Percentiles rank a stretch among this genome's conserved stretches.
Conservation (phyloP, 164 flowering plant species). For the Umbilicus rupestris region DNA sequence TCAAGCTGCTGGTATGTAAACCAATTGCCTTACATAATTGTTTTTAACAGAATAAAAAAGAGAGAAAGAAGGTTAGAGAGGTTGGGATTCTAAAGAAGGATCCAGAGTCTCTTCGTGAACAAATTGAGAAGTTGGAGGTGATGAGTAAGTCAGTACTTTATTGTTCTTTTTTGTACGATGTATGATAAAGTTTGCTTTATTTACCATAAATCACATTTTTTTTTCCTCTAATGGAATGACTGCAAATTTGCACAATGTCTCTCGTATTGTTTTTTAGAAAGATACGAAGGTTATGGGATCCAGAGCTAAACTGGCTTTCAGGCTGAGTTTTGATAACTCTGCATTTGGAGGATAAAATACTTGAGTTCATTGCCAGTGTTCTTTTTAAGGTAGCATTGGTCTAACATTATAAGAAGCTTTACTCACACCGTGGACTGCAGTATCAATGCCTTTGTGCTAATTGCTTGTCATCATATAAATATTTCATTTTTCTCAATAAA, state of each 20-base stretch:
- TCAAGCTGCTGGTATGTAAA: background rate
- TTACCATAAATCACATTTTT: background rate
- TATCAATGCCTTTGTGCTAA: background rate
- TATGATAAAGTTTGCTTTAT: background rate
- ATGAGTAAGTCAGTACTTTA: conserved; percentile 56
- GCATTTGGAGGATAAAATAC: background rate
- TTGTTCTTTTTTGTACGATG: background rate
- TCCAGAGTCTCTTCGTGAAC: conserved; percentile 75
- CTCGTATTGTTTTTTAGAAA: background rate
- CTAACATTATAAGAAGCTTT: background rate
- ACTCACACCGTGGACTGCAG: background rate
- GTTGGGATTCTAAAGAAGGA: conserved; percentile 98
- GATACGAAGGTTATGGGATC: conserved; percentile 14
- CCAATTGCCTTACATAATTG: background rate
- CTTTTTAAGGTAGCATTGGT: conserved; percentile 3
- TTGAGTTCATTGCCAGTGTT: conserved; percentile 6
- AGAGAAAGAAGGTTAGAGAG: conserved; percentile 94
- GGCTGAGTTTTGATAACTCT: background rate
- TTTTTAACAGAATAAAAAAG: conserved; percentile 74
- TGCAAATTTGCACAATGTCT: conserved; percentile 9
- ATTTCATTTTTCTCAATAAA: no score
- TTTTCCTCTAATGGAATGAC: background rate
- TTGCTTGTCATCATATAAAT: background rate
- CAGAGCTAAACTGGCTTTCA: conserved; percentile 3
- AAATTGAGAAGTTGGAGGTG: conserved; percentile 79